phyloP scores from a whole-genome alignment of 352 stramenopile genomes.

The Phytophthora agathidicida region DNA sequence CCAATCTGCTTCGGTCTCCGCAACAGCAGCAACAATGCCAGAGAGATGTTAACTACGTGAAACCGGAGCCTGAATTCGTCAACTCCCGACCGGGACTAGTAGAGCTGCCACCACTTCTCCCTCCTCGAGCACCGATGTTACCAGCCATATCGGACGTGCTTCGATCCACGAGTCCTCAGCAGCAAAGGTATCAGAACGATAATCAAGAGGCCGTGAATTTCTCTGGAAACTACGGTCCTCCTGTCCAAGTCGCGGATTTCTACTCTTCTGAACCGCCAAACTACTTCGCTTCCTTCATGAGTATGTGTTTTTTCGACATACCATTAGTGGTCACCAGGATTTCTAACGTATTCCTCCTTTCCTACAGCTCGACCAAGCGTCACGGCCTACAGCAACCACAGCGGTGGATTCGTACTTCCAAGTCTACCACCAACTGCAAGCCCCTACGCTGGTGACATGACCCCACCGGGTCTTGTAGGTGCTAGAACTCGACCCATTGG shows the following conservation, averaged over 20 bases:
- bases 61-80: constrained; percentile 15
- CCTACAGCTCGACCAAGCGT: constrained; percentile 10
- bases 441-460: constrained; percentile 15
- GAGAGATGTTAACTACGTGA: constrained; percentile 11
- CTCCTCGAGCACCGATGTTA: constrained; percentile 15
- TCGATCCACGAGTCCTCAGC: constrained; percentile 7
- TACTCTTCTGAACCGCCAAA: no score
- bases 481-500: constrained; percentile 16
- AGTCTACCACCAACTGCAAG: not conserved
- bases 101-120: constrained; percentile 20
- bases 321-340: not conserved
- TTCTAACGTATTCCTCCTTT: no score
- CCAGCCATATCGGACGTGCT: constrained; percentile 29
- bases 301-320: no score
- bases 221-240: not conserved
- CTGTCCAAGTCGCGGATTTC: no score
- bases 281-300: constrained; percentile 24
- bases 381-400: constrained; percentile 2
- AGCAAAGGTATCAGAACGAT: constrained; percentile 7
- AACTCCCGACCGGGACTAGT: constrained; percentile 3
- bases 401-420: not conserved
- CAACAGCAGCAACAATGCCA: not conserved
- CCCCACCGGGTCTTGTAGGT: constrained; percentile 12
- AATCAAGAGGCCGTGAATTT: not conserved
- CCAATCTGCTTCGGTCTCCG: constrained; percentile 14